phyloP scores from a whole-genome alignment of 208 protist species.

The Leishmania turanica region DNA sequence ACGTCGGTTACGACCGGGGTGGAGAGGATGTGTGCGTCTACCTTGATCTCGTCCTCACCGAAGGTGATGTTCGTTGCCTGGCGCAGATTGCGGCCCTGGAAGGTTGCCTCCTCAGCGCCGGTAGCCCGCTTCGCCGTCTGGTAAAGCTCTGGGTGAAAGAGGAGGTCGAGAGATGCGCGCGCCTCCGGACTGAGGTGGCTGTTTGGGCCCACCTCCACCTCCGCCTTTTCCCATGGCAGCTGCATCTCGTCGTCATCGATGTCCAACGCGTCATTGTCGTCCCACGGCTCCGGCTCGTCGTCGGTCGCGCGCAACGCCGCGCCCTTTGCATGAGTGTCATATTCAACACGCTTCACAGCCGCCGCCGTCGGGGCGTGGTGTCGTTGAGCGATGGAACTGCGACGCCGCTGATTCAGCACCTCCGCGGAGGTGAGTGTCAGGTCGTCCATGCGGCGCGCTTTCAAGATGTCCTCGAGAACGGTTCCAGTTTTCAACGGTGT shows the following conservation, averaged over 20 bases:
- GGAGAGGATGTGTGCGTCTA: slow-evolving; percentile 89
- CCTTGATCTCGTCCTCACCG: slow-evolving; percentile 65
- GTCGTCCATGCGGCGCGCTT: slow-evolving; percentile 38
- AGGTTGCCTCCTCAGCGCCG: slow-evolving; percentile 32
- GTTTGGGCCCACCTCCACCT: slow-evolving; percentile 40
- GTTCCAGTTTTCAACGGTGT: slow-evolving; percentile 13
- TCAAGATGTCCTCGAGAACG: slow-evolving; percentile 34
- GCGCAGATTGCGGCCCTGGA: slow-evolving; percentile 43
- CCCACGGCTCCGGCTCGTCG: slow-evolving; percentile 4
- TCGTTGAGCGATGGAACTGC: not conserved
- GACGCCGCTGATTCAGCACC: slow-evolving; percentile 3
- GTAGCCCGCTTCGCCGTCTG: slow-evolving; percentile 30
- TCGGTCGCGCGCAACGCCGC: not conserved
- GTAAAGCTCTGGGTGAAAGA: slow-evolving; percentile 79
- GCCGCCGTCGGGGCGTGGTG: not conserved
- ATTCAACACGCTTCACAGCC: not conserved
- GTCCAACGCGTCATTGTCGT: slow-evolving; percentile 14
- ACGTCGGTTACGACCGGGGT: slow-evolving; percentile 88
- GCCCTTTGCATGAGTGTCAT: not conserved
- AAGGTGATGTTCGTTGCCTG: slow-evolving; percentile 21
- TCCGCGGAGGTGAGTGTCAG: slow-evolving; percentile 13
- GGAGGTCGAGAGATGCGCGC: slow-evolving; percentile 64
- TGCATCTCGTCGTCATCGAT: slow-evolving; percentile 2
- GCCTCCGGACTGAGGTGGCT: slow-evolving; percentile 73
- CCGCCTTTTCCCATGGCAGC: not conserved